Conservation (phyloP, 495 filamentous ascomycete species). For the Hypoxylon fragiforme region DNA sequence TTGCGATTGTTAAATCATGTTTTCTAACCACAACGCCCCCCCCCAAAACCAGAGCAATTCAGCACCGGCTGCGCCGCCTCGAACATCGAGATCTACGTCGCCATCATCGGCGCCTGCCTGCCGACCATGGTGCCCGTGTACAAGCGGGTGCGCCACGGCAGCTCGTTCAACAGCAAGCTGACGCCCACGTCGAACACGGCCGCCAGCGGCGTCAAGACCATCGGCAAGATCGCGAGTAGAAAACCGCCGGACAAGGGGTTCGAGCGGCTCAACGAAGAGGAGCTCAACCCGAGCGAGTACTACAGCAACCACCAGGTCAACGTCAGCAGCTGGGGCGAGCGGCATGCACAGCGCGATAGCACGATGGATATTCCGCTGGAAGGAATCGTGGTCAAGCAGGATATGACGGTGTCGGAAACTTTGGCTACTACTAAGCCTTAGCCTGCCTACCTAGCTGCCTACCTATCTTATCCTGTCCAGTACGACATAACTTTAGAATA, state of each 20-base stretch:
- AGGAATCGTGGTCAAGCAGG: background rate
- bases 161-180: background rate
- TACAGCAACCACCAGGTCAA: background rate
- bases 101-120: conserved; percentile 15
- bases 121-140: conserved; percentile 12
- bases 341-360: background rate
- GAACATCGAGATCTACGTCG: conserved; percentile 10
- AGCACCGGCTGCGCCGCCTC: background rate
- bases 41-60: conserved; percentile 2
- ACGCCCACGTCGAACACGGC: background rate
- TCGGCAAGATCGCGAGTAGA: background rate
- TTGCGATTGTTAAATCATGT: too few species aligned
- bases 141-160: background rate
- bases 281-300: background rate
- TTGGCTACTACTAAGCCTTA: background rate
- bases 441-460: too few species aligned
- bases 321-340: background rate
- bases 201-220: background rate
- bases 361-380: background rate
- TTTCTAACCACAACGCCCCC: background rate
- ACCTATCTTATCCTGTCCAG: too few species aligned
- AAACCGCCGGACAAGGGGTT: background rate
- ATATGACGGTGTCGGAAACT: background rate
- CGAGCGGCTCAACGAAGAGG: background rate
- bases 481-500: too few species aligned